Conservation (phyloP, 495 filamentous ascomycete species). For the Lindgomyces ingoldianus region DNA sequence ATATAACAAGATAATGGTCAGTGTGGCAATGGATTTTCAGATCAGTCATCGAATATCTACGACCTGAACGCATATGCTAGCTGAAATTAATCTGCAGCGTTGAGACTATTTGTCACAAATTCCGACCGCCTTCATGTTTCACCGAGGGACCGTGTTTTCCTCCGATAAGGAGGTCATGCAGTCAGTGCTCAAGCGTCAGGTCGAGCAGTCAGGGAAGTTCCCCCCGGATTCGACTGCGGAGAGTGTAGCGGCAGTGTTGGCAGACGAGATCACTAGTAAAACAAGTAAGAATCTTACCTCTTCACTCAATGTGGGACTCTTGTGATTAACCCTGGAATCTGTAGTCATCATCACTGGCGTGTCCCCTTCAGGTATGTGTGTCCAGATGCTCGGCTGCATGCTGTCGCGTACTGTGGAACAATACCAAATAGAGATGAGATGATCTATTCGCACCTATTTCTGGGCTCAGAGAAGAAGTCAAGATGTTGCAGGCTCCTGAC, state of each 20-base stretch:
- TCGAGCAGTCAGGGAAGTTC: constrained; percentile 10
- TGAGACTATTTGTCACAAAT: background rate
- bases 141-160: constrained; percentile 10
- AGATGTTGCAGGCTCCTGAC: no score
- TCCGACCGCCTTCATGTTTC: constrained; percentile 7
- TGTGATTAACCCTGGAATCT: background rate
- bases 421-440: no score
- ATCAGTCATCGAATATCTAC: constrained; percentile 6
- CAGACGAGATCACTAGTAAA: constrained; percentile 21
- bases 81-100: constrained; percentile 1
- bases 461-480: no score
- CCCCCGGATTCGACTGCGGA: constrained; percentile 3
- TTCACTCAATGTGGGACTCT: background rate
- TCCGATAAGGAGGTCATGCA: background rate
- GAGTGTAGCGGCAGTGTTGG: constrained; percentile 32
- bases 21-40: background rate
- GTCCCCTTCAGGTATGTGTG: constrained; percentile 55
- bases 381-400: constrained; percentile 55
- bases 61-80: no score
- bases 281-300: constrained; percentile 4
- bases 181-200: background rate
- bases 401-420: no score
- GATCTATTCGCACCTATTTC: no score
- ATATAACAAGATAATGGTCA: background rate
- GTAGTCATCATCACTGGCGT: constrained; percentile 45